Base-by-base conservation (phyloP, 306 rosid genomes). In the Urtica urens region DNA sequence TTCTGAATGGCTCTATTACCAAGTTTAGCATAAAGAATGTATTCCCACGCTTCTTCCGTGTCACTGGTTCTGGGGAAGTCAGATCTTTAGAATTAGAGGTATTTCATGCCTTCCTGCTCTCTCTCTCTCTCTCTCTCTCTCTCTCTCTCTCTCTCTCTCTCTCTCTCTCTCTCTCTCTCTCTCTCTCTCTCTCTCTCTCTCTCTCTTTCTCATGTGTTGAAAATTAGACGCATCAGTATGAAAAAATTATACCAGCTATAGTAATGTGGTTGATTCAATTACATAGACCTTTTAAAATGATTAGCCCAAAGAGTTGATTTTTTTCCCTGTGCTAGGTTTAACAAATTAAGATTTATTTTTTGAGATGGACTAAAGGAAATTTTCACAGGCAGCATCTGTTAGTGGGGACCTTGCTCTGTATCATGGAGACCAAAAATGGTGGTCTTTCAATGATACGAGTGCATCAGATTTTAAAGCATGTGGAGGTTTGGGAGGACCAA, bases 1-100 rank as follows among this genome's bases (percentile, higher is more conserved):
- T 79, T 69, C 79, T 92, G 6, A 92, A 92, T 58, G 96, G 99
- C 59, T 74, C 96, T 11, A 20, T 33, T 46, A 79, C 65, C 67
- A 74, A 87, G 62, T 79, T 92, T 70, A 76, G 78, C 68, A 73
- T 85, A 51, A 55, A 65, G 38, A 73, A 85, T 63, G 62, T 76
- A 22, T 85, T 81, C 72, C 78, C 81, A 25, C 75, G 83, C 69
- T 82, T 66, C 60, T 69, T 92, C 44, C 96, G 81, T 23, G 87
- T 82, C 61, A 79, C 96, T 52, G 96, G 99, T 43, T 85, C 99
- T 17, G 99, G 93, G 28, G 99, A 92, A 1, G 63, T 77, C 48
- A 65, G 96, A 68, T 53, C 73, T 56, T 46, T 92, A 63, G 93
- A 75, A 52, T 62, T 66, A 38, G 50, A 49, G 44, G 55, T 26